These are phyloP conservation scores for Rhodotorula sphaerocarpa DNA, from an alignment of 768 basidiomycete genomes.

Conservation along the genomic window DNA sequence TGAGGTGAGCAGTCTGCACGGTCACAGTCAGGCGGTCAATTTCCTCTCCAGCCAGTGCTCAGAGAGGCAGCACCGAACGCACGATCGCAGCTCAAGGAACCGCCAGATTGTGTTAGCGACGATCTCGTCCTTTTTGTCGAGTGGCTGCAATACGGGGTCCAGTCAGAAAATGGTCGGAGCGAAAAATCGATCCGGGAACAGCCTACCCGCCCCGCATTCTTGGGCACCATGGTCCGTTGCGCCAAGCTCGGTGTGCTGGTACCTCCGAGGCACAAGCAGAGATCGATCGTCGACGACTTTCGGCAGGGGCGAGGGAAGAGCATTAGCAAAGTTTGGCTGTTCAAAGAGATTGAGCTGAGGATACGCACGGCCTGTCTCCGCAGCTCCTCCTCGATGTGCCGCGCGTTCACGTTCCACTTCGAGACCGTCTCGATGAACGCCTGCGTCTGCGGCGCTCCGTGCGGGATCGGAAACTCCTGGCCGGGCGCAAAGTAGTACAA, in stretches of 20 bases:
- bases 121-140: slow-evolving; percentile 97
- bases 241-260: slow-evolving; percentile 74
- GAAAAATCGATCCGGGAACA: not conserved
- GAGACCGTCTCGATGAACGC: slow-evolving; percentile 79
- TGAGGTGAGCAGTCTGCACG: slow-evolving; percentile 72
- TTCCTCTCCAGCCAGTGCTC: not conserved
- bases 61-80: slow-evolving; percentile 39
- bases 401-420: slow-evolving; percentile 80
- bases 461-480: slow-evolving; percentile 50
- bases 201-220: slow-evolving; percentile 28
- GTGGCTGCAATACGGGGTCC: slow-evolving; percentile 44
- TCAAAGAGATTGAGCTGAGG: slow-evolving; percentile 6
- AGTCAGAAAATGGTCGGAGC: slow-evolving; percentile 46
- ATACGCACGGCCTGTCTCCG: slow-evolving; percentile 83
- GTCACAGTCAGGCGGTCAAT: not conserved
- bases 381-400: slow-evolving; percentile 83
- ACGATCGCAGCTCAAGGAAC: slow-evolving; percentile 93
- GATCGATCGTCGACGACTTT: slow-evolving; percentile 98
- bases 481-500: slow-evolving; percentile 45
- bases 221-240: slow-evolving; percentile 59
- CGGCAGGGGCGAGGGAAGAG: too few species aligned
- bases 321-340: not conserved
- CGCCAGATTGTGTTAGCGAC: slow-evolving; percentile 98
- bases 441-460: slow-evolving; percentile 68
- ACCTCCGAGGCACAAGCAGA: slow-evolving; percentile 85